phyloP scores from a whole-genome alignment of 108 stramenopile species.

The Asterionellopsis glacialis region DNA sequence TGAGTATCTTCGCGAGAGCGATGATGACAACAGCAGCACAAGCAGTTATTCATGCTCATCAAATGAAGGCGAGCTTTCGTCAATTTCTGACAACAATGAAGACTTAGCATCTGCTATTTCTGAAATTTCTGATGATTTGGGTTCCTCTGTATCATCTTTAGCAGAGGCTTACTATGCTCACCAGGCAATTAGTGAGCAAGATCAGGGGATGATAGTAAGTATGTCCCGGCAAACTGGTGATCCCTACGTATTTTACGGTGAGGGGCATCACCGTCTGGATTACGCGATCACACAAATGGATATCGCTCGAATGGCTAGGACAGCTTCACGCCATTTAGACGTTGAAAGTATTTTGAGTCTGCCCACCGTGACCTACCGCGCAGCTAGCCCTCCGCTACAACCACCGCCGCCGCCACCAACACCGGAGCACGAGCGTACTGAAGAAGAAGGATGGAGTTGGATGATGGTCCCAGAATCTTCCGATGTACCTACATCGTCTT shows the following conservation, averaged over 20 bases:
- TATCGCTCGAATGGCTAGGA: conserved; percentile 66
- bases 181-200: conserved; percentile 9
- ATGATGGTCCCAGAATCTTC: conserved; percentile 27
- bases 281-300: conserved; percentile 78
- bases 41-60: background rate
- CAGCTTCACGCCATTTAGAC: conserved; percentile 61
- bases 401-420: too few relatives aligned
- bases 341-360: conserved; percentile 57
- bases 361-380: conserved; percentile 54
- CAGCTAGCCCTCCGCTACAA: background rate
- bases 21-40: conserved; percentile 11
- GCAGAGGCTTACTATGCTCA: conserved; percentile 50
- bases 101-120: too few relatives aligned
- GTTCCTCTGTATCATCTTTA: conserved; percentile 26
- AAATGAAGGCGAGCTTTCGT: too few relatives aligned
- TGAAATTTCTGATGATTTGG: conserved; percentile 11
- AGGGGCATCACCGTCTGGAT: conserved; percentile 43
- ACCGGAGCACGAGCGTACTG: background rate
- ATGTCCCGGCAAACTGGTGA: conserved; percentile 1
- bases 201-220: background rate
- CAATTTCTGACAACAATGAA: too few relatives aligned
- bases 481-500: background rate
- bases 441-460: conserved; percentile 30
- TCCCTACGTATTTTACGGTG: conserved; percentile 1
- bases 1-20: background rate